These are phyloP conservation scores for Starmerella scarabaei DNA, from an alignment of 805 yeast species.

Conservation along the genomic window DNA sequence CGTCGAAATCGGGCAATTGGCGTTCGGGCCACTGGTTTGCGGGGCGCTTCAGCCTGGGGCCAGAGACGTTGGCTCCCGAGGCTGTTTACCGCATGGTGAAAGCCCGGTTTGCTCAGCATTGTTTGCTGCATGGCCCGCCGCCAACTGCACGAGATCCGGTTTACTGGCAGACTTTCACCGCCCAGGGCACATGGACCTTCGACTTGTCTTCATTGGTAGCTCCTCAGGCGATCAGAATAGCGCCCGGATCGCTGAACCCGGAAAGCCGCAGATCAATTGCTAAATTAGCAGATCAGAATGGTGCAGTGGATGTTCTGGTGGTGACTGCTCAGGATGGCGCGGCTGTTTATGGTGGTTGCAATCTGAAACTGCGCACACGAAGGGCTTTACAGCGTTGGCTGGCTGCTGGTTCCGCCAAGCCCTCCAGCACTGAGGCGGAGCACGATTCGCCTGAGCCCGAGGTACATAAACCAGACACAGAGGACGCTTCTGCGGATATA, in stretches of 20 bases:
- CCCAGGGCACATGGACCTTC: neutral
- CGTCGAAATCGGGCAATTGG: slow-evolving; percentile 12
- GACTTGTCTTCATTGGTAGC: slow-evolving; percentile 3
- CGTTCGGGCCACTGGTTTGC: slow-evolving; percentile 21
- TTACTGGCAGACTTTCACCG: slow-evolving; percentile 5
- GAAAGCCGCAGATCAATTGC: slow-evolving; percentile 59
- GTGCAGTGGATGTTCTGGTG: slow-evolving; percentile 26
- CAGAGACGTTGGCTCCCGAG: slow-evolving; percentile 5
- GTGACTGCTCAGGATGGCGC: slow-evolving; percentile 8
- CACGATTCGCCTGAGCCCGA: neutral
- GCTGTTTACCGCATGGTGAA: slow-evolving; percentile 6
- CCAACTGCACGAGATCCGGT: no score
- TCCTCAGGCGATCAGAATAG: slow-evolving; percentile 14
- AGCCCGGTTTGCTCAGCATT: slow-evolving; percentile 4
- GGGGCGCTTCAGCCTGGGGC: slow-evolving; percentile 7
- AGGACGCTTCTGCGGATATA: neutral
- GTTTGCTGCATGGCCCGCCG: slow-evolving; percentile 2
- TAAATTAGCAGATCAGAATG: slow-evolving; percentile 48
- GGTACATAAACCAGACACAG: no score
- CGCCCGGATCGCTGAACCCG: slow-evolving; percentile 46
- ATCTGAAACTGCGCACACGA: slow-evolving; percentile 6
- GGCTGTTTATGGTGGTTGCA: slow-evolving; percentile 14
- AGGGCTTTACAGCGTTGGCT: slow-evolving; percentile 17
- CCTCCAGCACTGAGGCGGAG: neutral
- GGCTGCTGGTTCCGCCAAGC: neutral